Percentiles rank a stretch among this genome's conserved stretches.
Evolutionary conservation across 495 filamentous ascomycete genomes (phyloP).

Genomic region (Jackrogersella minutella): DNA sequence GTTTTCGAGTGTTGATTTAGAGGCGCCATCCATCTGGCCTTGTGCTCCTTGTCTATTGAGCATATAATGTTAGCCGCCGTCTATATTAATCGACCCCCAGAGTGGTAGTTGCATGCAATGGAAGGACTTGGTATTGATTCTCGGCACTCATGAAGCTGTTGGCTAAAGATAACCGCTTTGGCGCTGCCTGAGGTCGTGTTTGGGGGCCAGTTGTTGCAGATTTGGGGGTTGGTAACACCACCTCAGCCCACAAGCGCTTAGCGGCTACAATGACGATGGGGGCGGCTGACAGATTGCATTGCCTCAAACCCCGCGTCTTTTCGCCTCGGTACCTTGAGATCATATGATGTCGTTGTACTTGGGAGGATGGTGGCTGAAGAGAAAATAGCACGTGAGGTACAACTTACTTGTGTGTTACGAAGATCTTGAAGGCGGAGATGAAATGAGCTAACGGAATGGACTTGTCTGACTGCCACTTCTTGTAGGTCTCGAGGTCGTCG

Average conservation of each 20-base stretch:
- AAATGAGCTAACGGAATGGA: slow-evolving; percentile 82
- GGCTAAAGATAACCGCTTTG: not conserved
- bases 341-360: not conserved
- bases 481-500: slow-evolving; percentile 72
- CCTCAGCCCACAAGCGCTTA: slow-evolving; percentile 10
- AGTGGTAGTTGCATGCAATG: not conserved
- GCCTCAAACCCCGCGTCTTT: not conserved
- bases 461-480: slow-evolving; percentile 85
- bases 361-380: not conserved
- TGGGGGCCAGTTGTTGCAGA: slow-evolving; percentile 12
- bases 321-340: not conserved
- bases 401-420: slow-evolving; percentile 87
- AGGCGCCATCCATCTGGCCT: slow-evolving; percentile 77
- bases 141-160: slow-evolving; percentile 13
- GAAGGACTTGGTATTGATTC: not conserved
- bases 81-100: not conserved
- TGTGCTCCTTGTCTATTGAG: slow-evolving; percentile 80
- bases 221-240: slow-evolving; percentile 12
- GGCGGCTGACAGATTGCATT: not conserved
- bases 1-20: slow-evolving; percentile 74
- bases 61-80: slow-evolving; percentile 31
- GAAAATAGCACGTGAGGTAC: slow-evolving; percentile 4
- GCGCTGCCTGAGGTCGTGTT: not conserved
- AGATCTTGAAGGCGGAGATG: slow-evolving; percentile 89
- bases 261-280: slow-evolving; percentile 3